Evolutionary conservation across 2,329 filamentous ascomycete genomes (phyloP).

Genomic region (Septoria linicola): DNA sequence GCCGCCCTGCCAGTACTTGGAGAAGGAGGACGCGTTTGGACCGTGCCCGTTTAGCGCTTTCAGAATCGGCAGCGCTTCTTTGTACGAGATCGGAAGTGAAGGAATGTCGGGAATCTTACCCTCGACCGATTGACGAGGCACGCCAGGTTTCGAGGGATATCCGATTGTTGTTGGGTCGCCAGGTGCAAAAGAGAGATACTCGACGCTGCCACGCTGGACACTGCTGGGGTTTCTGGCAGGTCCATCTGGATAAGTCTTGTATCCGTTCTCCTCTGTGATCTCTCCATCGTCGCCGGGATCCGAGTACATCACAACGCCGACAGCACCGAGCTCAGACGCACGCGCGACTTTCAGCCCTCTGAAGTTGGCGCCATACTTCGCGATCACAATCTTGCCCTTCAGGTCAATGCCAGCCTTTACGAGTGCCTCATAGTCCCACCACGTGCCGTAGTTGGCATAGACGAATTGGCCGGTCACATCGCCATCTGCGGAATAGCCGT

Average conservation of each 20-base stretch:
- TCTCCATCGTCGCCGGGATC: slow-evolving; percentile 88
- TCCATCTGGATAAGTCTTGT: slow-evolving; percentile 76
- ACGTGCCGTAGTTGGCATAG: slow-evolving; percentile 89
- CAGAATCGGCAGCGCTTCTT: slow-evolving; percentile 82
- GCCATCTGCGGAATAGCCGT: slow-evolving; percentile 88
- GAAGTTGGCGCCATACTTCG: slow-evolving; percentile 83
- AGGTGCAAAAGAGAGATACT: slow-evolving; percentile 58
- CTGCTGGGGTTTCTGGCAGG: slow-evolving; percentile 84
- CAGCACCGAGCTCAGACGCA: slow-evolving; percentile 84
- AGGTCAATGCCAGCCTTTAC: slow-evolving; percentile 71
- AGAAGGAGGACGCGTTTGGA: slow-evolving; percentile 71
- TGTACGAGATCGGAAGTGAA: slow-evolving; percentile 86
- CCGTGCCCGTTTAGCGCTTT: slow-evolving; percentile 87
- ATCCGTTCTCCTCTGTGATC: slow-evolving; percentile 77
- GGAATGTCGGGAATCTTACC: slow-evolving; percentile 78
- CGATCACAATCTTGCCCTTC: slow-evolving; percentile 81
- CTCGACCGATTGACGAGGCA: slow-evolving; percentile 68
- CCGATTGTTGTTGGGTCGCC: slow-evolving; percentile 88
- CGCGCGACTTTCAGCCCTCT: slow-evolving; percentile 89
- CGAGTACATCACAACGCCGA: slow-evolving; percentile 79
- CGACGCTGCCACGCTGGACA: slow-evolving; percentile 83
- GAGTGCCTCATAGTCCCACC: slow-evolving; percentile 79
- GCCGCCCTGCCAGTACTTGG: slow-evolving; percentile 63
- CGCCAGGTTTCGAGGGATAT: slow-evolving; percentile 89
- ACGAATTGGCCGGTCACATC: slow-evolving; percentile 87